Base-by-base conservation (phyloP, 768 basidiomycete species). In the Suillus subluteus region DNA sequence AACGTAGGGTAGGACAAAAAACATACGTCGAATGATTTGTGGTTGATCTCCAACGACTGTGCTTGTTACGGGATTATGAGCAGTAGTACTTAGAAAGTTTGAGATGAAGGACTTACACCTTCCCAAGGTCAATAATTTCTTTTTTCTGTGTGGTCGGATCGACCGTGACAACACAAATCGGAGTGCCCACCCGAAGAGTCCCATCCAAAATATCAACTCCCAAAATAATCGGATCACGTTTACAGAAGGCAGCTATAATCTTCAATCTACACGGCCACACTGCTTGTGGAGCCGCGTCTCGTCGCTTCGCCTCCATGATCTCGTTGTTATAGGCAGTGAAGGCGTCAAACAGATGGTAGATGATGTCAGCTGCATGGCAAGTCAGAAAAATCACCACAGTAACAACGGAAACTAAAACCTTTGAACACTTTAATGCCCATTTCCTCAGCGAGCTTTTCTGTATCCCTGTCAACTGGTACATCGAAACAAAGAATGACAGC, bases 1-100 rank as follows among this genome's bases (percentile, higher is more conserved):
- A 54, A 21, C 32, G 41, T 16, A 37, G 18, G 5, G 40, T 6
- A 54, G 21, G 15, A 7, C 30, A 32, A 55, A 54, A 55, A 23
- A 71, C 87, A 73, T 71, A 94, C 91, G 30, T 98, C 96, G 63
- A 83, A 82, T 2, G 88, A 78, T 77, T 97, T 98, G 82, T 99
- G 96, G 75, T 99, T 99, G 76, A 98, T 98, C 79, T 99, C 97
- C 73, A 99, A 81, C 5, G 95, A 98, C 1, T n/a, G 98, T 96
- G 68, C 96, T 98, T 68, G 32, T 35, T 35, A 44, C 7, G 35
- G 11, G 16, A 16, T 58, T 23, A 62, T 21, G 61, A 70, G 16
- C 54, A 64, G 64, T 67, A 48, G 54, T 38, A 63, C 63, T 62
- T 26, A 40, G 30, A 62, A 40, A 9, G 16, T 59, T 6, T 23